Conservation (phyloP, 257 asterid genomes). For the Thymus quinquecostatus region DNA sequence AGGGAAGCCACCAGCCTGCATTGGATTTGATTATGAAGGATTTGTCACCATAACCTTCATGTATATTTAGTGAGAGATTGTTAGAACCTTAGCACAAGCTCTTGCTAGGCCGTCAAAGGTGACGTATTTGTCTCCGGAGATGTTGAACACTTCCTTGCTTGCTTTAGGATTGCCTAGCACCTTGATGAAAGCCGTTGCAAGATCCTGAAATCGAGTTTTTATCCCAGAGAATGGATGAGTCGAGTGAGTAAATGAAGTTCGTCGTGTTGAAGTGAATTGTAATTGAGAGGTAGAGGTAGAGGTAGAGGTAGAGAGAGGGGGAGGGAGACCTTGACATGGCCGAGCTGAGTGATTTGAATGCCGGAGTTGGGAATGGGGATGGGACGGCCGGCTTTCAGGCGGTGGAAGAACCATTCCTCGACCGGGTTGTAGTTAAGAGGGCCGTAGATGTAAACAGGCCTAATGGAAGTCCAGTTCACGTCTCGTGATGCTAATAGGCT, state of each 20-base stretch:
- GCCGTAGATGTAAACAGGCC: slow-evolving; percentile 97
- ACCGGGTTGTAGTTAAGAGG: slow-evolving; percentile 98
- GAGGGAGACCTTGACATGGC: slow-evolving; percentile 71
- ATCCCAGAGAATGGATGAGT: neutral
- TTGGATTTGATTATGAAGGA: neutral
- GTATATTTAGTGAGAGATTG: no score
- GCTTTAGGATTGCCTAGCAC: slow-evolving; percentile 97
- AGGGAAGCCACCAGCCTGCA: slow-evolving; percentile 97
- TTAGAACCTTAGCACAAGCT: slow-evolving; percentile 89
- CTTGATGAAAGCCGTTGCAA: slow-evolving; percentile 75
- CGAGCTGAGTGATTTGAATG: slow-evolving; percentile 89
- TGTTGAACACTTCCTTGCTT: slow-evolving; percentile 86
- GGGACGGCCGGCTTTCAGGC: slow-evolving; percentile 94
- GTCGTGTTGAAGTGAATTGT: neutral
- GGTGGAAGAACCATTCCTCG: slow-evolving; percentile 99
- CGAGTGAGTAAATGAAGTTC: neutral
- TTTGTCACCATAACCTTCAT: neutral
- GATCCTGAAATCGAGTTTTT: slow-evolving; percentile 56
- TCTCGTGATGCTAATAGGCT: slow-evolving; percentile 64
- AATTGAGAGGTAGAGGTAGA: neutral
- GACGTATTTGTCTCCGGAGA: slow-evolving; percentile 89
- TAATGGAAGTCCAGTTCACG: slow-evolving; percentile 87
- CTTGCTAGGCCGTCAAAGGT: slow-evolving; percentile 94
- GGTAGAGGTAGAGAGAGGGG: neutral
- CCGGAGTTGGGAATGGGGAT: slow-evolving; percentile 94